Base-by-base conservation (phyloP, 2,329 filamentous ascomycete genomes). In the Pseudocercospora vitis region DNA sequence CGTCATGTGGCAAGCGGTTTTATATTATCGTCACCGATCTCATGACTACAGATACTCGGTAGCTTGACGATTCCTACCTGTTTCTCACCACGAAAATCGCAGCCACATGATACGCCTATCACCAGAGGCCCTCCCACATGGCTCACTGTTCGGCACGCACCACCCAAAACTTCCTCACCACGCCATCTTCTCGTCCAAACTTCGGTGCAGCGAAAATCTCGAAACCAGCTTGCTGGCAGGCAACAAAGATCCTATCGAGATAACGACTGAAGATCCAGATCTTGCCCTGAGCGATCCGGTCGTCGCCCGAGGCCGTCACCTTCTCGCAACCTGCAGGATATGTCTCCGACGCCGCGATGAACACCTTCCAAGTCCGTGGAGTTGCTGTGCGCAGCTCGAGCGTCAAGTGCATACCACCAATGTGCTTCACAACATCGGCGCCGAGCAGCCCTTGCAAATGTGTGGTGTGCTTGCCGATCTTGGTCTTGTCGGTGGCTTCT, bases 381-480 rank as follows among this genome's bases (percentile, higher is more conserved):
- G 37, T 40, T 5, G 37, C 37, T 14, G 37, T 40, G 1, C 37
- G 37, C 1, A 40, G 9, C 6, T 40, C 37, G 19, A 40, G 37
- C 12, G 37, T 2, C 3, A 40, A 19, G 16, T 40, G 16, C 18
- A 40, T 16, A 23, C 37, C 19, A 23, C 16, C 7, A 7, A 40
- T 40, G 12, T 40, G 37, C 9, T 40, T 40, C 16, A 40, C 37
- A 12, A 40, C n/a, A 19, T 19, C 21, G 19, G 21, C n/a, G 4
- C 37, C n/a, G 2, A 40, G 19, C 8, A 40, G 19, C 4, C 23
- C 18, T 19, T 40, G 37, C 5, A 40, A 12, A 12, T 19, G 37
- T n/a, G 19, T 40, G 12, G 24, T 28, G 24, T 45, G 40, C 19
- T 29, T 45, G 40, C 40, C 16, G 40, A 45, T 45, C 11, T 28